Evolutionary conservation across 805 yeast species (phyloP), one percentile per base, ranked within the genome.

Genomic region (Jamesozyma rosinii): DNA sequence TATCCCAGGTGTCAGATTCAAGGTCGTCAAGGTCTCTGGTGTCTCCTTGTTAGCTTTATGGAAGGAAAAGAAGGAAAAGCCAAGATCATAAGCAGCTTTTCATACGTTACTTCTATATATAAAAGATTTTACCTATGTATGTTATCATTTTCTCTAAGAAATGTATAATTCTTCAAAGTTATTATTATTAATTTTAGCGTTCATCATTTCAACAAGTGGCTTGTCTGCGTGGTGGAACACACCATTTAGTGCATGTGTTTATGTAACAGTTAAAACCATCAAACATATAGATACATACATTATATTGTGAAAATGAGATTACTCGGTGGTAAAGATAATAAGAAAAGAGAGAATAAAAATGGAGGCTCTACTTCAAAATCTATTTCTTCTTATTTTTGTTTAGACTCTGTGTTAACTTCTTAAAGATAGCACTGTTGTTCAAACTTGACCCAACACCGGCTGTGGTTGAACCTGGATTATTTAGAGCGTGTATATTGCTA

Each of bases 61-160:
- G 97, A 92, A 90, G 82, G 98, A 94, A 82, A 92, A 92, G 97
- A 92, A 92, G 88, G 99, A 94, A 83, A 92, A 92, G 89, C 97
- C 97, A 81, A 88, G 98, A 81, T 89, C 97, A 69, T 89, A 85
- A 79, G 54, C 46, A 42, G 24, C 26, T 41, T 31, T 18, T 30
- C 14, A 37, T 27, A 11, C 32, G 18, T 33, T 30, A 20, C 20
- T 32, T 29, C 30, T 20, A 24, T 37, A 32, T 37, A 37, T 34
- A 30, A 32, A 37, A 26, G 31, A 36, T 19, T 36, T 41, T 41
- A 41, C 37, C 37, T 36, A 40, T 41, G 37, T 35, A 41, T 31
- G 40, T 41, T 36, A 27, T 37, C 40, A 41, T 41, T 37, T 37
- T 37, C 35, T 41, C 36, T 41, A 41, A 35, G 31, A 41, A 41